Base-by-base conservation (phyloP, 306 rosid genomes). In the Medicago arabica region DNA sequence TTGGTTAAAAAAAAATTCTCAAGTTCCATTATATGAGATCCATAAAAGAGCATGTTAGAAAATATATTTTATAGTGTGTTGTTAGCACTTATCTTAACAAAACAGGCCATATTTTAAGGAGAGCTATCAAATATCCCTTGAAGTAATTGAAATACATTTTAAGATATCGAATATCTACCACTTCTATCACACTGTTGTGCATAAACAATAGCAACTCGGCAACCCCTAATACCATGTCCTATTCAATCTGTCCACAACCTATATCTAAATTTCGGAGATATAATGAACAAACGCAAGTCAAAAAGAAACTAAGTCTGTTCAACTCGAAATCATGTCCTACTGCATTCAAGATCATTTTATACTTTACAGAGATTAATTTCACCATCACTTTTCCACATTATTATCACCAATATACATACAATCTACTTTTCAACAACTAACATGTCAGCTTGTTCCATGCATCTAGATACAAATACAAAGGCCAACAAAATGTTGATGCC, bases 391-490 rank as follows among this genome's bases (percentile, higher is more conserved):
- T 34, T 34, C 38, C 38, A 25, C 60, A 74, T 59, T 61, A 66
- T 21, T 44, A 69, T 61, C 73, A 65, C 88, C 65, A 61, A 34
- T 38, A 19, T 38, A 73, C 70, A 19, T 38, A 76, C 76, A 70
- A 63, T 77, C 69, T 15, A 58, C 39, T 10, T 58, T 71, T 36
- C 19, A 73, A 66, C 79, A 78, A 63, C 75, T 51, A 72, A 54
- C 7, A 17, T 41, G 51, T 77, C 62, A 73, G 51, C 11, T 75
- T 55, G 78, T 55, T 78, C 28, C 63, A 70, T 41, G 53, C 71
- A 72, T 78, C 84, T 78, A 72, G 31, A 71, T 31, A 61, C 67
- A 61, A 61, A 61, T 43, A 60, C 73, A 49, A 9, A 54, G 67
- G 55, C 69, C 71, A 81, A 60, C 21, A 5, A 41, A 50, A n/a